These are phyloP conservation scores for Fusarium sterilihyphosum DNA, from an alignment of 2,329 filamentous ascomycete species.

Conservation along the genomic window DNA sequence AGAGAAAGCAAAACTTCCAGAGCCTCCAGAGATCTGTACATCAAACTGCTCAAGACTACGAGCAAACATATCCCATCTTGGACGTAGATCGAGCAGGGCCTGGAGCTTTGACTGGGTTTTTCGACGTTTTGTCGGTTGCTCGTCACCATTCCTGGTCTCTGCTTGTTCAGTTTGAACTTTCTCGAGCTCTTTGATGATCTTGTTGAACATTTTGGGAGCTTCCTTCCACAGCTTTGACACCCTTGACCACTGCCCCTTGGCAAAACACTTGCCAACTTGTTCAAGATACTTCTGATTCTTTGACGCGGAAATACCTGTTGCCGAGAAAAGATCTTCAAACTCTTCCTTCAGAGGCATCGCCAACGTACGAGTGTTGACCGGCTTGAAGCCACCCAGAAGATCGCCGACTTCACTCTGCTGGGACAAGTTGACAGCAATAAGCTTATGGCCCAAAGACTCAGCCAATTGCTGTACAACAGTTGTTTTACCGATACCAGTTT, in stretches of 20 bases:
- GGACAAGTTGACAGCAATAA: conserved; percentile 94
- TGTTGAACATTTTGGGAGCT: conserved; percentile 86
- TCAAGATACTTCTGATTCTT: conserved; percentile 90
- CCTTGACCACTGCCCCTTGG: conserved; percentile 86
- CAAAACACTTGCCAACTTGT: conserved; percentile 80
- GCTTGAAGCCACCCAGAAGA: conserved; percentile 94
- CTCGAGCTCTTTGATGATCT: conserved; percentile 68
- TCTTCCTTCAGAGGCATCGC: conserved; percentile 92
- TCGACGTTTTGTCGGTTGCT: conserved; percentile 75
- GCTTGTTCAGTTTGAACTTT: conserved; percentile 54
- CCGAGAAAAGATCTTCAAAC: conserved; percentile 88
- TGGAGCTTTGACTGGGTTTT: conserved; percentile 75
- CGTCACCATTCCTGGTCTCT: conserved; percentile 47
- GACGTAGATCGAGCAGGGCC: conserved; percentile 64
- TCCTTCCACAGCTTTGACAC: conserved; percentile 88
- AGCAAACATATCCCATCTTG: conserved; percentile 84
- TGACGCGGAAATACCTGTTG: conserved; percentile 84
- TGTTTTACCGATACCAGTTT: conserved; percentile 98
- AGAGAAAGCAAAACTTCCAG: conserved; percentile 86
- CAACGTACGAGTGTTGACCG: conserved; percentile 87
- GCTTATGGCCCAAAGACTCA: conserved; percentile 81
- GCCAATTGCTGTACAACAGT: conserved; percentile 95
- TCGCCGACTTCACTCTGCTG: conserved; percentile 99
- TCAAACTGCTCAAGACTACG: conserved; percentile 81
- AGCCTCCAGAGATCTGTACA: conserved; percentile 77